Conservation (phyloP, 2,329 filamentous ascomycete genomes). For the Talaromyces sp. region DNA sequence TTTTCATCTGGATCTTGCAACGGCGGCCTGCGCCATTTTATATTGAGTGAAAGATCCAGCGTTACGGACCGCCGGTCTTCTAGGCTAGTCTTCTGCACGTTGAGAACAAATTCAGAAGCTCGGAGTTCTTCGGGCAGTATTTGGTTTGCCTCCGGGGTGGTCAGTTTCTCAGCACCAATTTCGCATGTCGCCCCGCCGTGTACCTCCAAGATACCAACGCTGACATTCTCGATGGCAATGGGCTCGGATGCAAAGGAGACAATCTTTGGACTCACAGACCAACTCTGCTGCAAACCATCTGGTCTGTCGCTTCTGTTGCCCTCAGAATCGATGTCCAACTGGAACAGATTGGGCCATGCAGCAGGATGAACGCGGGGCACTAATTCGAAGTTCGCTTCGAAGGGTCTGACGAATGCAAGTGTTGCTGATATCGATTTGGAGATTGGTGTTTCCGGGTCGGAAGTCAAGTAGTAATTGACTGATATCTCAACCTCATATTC, state of each 20-base stretch:
- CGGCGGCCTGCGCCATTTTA: constrained; percentile 67
- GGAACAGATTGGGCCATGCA: constrained; percentile 85
- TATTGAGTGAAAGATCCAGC: constrained; percentile 69
- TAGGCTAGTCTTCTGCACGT: constrained; percentile 70
- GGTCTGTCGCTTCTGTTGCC: constrained; percentile 32
- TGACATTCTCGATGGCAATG: constrained; percentile 60
- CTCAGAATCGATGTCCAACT: constrained; percentile 47
- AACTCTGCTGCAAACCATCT: constrained; percentile 71
- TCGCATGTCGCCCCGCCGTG: constrained; percentile 61
- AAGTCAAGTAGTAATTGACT: constrained; percentile 71
- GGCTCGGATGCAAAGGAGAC: constrained; percentile 71
- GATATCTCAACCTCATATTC: constrained; percentile 68
- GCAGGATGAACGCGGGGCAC: constrained; percentile 71
- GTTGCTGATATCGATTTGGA: constrained; percentile 67
- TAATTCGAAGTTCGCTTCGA: constrained; percentile 89
- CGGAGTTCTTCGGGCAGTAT: constrained; percentile 66
- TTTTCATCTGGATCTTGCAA: constrained; percentile 27
- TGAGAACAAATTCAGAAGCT: constrained; percentile 68
- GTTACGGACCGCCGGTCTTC: constrained; percentile 76
- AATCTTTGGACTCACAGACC: constrained; percentile 68
- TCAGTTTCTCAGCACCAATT: constrained; percentile 33
- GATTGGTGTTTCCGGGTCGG: constrained; percentile 76
- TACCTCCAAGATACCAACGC: constrained; percentile 58
- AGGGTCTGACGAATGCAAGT: constrained; percentile 73
- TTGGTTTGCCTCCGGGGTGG: constrained; percentile 30